Conservation (phyloP, 768 basidiomycete species). For the Phlebiopsis flavidoalba region DNA sequence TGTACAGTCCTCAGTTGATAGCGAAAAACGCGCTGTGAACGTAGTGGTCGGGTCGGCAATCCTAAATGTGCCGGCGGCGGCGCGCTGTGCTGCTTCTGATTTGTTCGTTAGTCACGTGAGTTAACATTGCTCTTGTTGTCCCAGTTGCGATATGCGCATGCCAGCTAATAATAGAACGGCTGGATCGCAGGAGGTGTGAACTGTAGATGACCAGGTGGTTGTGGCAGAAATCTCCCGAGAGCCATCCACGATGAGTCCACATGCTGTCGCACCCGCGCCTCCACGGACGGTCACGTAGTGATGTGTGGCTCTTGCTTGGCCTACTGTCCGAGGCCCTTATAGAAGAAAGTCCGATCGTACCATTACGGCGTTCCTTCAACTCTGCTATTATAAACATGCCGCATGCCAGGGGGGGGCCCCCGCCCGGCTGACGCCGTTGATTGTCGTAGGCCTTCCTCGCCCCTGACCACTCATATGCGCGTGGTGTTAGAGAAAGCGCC, state of each 20-base stretch:
- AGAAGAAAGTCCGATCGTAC: constrained; percentile 1
- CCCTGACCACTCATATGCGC: neutral
- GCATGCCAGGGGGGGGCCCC: too few relatives aligned
- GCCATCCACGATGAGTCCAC: neutral
- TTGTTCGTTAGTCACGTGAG: too few relatives aligned
- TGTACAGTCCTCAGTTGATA: too few relatives aligned
- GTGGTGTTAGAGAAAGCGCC: too few relatives aligned
- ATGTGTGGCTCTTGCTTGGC: neutral
- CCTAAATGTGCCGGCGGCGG: too few relatives aligned
- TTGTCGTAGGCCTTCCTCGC: constrained; percentile 2
- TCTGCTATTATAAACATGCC: neutral
- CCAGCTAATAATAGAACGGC: neutral
- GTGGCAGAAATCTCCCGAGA: neutral
- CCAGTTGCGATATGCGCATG: too few relatives aligned
- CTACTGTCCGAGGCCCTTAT: neutral
- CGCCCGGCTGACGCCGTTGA: neutral
- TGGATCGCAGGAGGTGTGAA: neutral
- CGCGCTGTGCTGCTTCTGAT: too few relatives aligned
- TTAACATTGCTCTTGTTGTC: too few relatives aligned
- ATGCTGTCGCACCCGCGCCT: neutral
- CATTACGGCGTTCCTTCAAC: neutral
- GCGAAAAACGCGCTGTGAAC: too few relatives aligned
- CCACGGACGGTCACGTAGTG: constrained; percentile 13
- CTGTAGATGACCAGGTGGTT: constrained; percentile 5
- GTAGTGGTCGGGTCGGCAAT: too few relatives aligned